A percentile compares a stretch with the other conserved stretches of the same genome.
Evolutionary conservation across 495 filamentous ascomycete species (phyloP).

Genomic region (Aspergillus heteromorphus): DNA sequence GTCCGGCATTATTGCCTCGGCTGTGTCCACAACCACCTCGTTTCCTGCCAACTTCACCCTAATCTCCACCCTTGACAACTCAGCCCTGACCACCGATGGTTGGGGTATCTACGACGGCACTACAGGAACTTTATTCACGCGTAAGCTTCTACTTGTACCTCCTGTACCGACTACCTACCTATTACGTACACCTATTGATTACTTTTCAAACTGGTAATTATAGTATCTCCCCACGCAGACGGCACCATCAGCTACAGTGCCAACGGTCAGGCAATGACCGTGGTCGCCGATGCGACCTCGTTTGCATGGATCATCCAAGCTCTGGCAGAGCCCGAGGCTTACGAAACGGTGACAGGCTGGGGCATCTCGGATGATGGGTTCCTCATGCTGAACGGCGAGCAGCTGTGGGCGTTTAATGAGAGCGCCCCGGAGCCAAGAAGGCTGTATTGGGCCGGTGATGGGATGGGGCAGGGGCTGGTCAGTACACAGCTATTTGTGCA

Average conservation of each 20-base stretch:
- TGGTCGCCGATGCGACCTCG: background rate
- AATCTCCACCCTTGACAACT: background rate
- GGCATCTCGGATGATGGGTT: background rate
- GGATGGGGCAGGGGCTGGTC: background rate
- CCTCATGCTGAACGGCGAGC: conserved; percentile 1
- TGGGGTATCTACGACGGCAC: conserved; percentile 2
- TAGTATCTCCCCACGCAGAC: background rate
- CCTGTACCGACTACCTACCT: background rate
- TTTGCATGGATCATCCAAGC: background rate
- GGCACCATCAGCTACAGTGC: background rate
- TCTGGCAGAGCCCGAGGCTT: background rate
- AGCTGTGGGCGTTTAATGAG: conserved; percentile 3
- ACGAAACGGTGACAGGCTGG: background rate
- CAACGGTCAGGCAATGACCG: background rate
- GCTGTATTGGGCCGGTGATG: background rate
- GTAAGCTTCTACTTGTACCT: background rate
- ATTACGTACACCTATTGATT: background rate
- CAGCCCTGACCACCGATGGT: background rate
- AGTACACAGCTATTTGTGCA: background rate
- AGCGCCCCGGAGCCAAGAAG: background rate
- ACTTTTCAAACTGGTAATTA: background rate
- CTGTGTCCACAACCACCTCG: background rate
- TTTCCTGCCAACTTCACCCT: conserved; percentile 1
- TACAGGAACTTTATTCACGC: background rate
- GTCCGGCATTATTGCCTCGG: background rate